Percentiles rank a stretch among this genome's conserved stretches.
Conservation (phyloP, 2,329 filamentous ascomycete genomes). For the Epichloe gansuensis region DNA sequence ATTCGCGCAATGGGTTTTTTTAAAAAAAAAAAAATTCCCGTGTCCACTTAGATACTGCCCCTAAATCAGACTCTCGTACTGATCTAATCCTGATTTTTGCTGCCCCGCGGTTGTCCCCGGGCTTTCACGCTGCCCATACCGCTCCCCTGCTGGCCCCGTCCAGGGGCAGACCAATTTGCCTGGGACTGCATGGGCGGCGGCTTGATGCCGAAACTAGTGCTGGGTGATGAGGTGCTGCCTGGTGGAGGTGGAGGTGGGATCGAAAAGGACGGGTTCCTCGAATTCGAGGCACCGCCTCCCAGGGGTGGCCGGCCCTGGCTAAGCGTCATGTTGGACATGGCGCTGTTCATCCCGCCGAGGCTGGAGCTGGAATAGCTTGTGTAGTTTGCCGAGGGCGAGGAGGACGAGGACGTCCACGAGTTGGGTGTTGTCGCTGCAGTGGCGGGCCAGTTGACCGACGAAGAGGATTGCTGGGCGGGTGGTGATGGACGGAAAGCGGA, state of each 20-base stretch:
- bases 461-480: conserved; percentile 10
- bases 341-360: conserved; percentile 24
- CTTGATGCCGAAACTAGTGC: conserved; percentile 33
- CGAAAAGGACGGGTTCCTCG: conserved; percentile 39
- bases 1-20: too few relatives aligned
- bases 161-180: not conserved
- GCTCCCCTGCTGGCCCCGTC: not conserved
- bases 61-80: conserved; percentile 55
- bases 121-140: not conserved
- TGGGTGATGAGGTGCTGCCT: conserved; percentile 13
- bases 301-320: conserved; percentile 24
- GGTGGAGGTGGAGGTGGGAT: conserved; percentile 43
- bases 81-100: conserved; percentile 46
- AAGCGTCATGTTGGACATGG: conserved; percentile 38
- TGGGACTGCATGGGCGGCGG: conserved; percentile 26
- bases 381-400: conserved; percentile 4
- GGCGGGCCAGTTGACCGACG: conserved; percentile 41
- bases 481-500: conserved; percentile 16
- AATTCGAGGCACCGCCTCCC: conserved; percentile 15
- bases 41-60: not conserved
- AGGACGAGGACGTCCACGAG: conserved; percentile 32
- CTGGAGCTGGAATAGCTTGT: conserved; percentile 17
- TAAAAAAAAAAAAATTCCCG: too few relatives aligned
- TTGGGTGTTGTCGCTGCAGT: conserved; percentile 28
- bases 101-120: conserved; percentile 14